Evolutionary conservation across 2,329 filamentous ascomycete genomes (phyloP), one percentile per base, ranked within the genome.

Genomic region (Rugonectria rugulosa): DNA sequence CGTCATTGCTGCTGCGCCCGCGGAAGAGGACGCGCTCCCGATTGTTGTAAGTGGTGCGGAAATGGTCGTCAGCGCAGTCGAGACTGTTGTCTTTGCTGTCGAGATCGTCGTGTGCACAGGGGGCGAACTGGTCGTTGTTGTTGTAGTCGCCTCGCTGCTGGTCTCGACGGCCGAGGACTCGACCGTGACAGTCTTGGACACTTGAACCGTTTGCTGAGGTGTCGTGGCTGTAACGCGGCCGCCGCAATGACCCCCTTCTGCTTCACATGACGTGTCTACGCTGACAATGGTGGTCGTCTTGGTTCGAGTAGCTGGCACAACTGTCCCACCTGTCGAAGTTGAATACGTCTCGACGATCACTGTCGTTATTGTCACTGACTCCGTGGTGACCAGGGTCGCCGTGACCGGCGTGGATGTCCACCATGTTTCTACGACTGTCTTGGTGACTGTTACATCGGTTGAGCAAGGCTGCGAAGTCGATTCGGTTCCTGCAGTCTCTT

Each of bases 261-360:
- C 40, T 20, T 53, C 38, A 34, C 65, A 68, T 8, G 58, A 53
- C n/a, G 40, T 23, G 12, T 55, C 57, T 29, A 56, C 37, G 43
- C 58, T 68, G 15, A 66, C 49, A 9, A 68, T 23, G 14, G 59
- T 65, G 36, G 61, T 57, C 26, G 60, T 61, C 44, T 63, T 65
- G 27, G 60, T 64, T 37, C 44, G 52, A 38, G 64, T 65, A 4
- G 56, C 62, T 9, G 41, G 50, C 26, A 64, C 40, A 20, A 60
- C 53, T 10, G 21, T 53, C 37, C 65, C 62, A 17, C 64, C 64
- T 6, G 59, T 68, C 54, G 52, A 64, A 8, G 66, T 68, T 61
- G 65, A 68, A 61, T 68, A 68, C 17, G 62, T 55, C 46, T 68
- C 65, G 40, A 66, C 54, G 5, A 68, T 43, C 17, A 63, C 51